phyloP scores from a whole-genome alignment of 768 basidiomycete genomes.

The Cytidiella melzeri region DNA sequence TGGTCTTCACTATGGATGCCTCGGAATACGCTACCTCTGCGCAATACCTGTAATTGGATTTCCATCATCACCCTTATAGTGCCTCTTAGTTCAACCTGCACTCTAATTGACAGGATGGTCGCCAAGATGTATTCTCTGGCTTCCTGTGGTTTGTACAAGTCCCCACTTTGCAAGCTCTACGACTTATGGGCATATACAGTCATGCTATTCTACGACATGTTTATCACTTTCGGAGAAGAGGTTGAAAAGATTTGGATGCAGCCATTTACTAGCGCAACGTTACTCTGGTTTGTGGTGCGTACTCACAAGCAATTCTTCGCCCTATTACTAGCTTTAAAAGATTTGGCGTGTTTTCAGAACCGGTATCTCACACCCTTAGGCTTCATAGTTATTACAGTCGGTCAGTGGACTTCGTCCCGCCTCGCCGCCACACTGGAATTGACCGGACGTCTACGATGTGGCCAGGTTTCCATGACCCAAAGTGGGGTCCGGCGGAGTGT shows the following conservation, averaged over 20 bases:
- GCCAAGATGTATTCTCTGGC: constrained; percentile 12
- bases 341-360: constrained; percentile 12
- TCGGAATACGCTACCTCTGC: background rate
- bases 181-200: background rate
- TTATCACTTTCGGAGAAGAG: constrained; percentile 11
- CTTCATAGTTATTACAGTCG: constrained; percentile 23
- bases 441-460: too few species aligned
- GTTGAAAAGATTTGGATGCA: constrained; percentile 16
- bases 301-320: background rate
- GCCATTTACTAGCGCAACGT: constrained; percentile 13
- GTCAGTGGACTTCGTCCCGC: constrained; percentile 12
- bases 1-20: too few species aligned
- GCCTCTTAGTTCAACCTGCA: too few species aligned
- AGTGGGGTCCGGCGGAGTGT: background rate
- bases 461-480: constrained; percentile 3
- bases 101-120: constrained; percentile 5
- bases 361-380: constrained; percentile 22
- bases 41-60: background rate
- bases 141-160: constrained; percentile 8
- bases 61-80: too few species aligned
- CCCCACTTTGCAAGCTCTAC: background rate
- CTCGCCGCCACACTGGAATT: background rate
- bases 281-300: constrained; percentile 12
- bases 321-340: background rate
- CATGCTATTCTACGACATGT: constrained; percentile 12